Evolutionary conservation across 768 basidiomycete genomes (phyloP), one percentile per base, ranked within the genome.

Genomic region (Rubroboletus pulcherrimus): DNA sequence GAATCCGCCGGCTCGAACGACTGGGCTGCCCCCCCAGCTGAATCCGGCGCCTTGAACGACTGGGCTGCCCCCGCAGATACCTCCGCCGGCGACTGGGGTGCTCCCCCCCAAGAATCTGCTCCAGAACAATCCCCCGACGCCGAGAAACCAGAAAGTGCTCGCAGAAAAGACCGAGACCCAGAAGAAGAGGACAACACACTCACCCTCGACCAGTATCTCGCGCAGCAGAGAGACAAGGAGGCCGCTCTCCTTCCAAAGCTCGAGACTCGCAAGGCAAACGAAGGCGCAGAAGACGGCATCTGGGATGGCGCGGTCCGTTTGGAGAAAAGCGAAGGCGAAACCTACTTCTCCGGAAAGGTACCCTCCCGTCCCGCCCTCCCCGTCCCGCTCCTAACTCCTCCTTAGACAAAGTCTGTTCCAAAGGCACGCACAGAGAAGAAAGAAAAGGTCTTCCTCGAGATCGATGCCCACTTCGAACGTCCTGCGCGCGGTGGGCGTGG

Each of bases 101-200:
- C 73, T 29, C 56, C 71, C 34, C 42, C 67, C 35, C 67, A 66
- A 31, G 59, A 57, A 10, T 45, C 63, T 3, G 67, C 62, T n/a
- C 40, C 71, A 71, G 53, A 70, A 57, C 45, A 73, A 69, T 63
- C 67, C 63, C 60, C 69, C 54, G 73, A 63, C 68, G 78, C 63
- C 7, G 69, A 73, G 8, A 73, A 74, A 50, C 71, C 70, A 34
- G 77, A 78, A 17, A 55, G 73, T 44, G 58, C 71, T 6, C 74
- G 74, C 68, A 63, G 71, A 57, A 80, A 73, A 62, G 82, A 85
- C 51, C 75, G 78, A 17, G 86, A 90, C 66, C 76, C 73, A 19
- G 93, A 94, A 63, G 92, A 94, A 68, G 91, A 93, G 71, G 93
- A 95, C 73, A 91, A 93, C 74, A 93, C 91, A 42, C 82, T 97